Evolutionary conservation across 345 rosid species (phyloP), one percentile per base, ranked within the genome.

Genomic region (Iberis pinnata): DNA sequence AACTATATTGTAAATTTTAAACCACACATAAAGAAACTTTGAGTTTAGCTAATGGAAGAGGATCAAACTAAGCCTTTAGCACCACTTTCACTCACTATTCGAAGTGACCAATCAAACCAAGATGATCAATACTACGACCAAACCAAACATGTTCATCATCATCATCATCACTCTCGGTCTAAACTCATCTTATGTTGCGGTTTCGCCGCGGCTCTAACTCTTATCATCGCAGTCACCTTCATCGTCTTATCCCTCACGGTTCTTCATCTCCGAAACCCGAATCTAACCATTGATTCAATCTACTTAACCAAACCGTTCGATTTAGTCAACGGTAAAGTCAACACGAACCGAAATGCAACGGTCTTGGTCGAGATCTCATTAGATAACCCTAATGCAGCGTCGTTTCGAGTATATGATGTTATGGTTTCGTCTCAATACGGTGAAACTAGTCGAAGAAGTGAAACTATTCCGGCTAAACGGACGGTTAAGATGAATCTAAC

Each of bases 161-260:
- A 22, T 22, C 25, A 22, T 1, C 55, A 59, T 1, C 55, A 59
- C 14, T 19, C 43, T 18, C 49, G 9, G 43, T 15, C 65, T 36
- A 67, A 31, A 37, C 50, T 52, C 61, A 53, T 67, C 71, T 46
- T 67, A 59, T 53, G 71, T 45, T 67, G 55, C 18, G 71, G 71
- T 39, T 31, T 67, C 17, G 5, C 32, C 31, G 44, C 39, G 31
- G 39, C 71, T 44, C 3, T 67, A 19, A 24, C 29, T 33, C 18
- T 39, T 5, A 56, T 67, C 43, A 12, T 60, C 24, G 60, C 55
- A 46, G 61, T 67, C 60, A 59, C 61, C 16, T 67, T 60, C 61
- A 53, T 67, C 38, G 51, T 59, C 32, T 61, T 67, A 14, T 45
- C 56, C 39, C 65, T 67, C 38, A 67, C 71, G 0, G 50, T 53